Evolutionary conservation across 2,329 filamentous ascomycete species (phyloP).

Genomic region (Paecilomyces dactylethromorphus): DNA sequence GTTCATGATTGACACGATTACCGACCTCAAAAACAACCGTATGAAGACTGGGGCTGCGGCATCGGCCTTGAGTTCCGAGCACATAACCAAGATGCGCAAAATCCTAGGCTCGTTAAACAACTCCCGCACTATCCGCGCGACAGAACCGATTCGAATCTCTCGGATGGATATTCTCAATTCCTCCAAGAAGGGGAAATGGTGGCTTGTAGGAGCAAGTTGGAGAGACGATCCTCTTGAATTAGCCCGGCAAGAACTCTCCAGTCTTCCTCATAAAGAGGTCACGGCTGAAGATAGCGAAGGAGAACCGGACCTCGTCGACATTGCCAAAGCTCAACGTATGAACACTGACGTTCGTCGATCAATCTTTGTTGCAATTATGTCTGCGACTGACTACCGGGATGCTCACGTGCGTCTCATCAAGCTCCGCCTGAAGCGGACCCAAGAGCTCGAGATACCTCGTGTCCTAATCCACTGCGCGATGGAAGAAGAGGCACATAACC

Average conservation of each 20-base stretch:
- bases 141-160: constrained; percentile 74
- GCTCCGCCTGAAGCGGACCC: constrained; percentile 75
- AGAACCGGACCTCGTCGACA: constrained; percentile 59
- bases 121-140: constrained; percentile 59
- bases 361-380: constrained; percentile 91
- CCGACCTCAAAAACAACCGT: constrained; percentile 89
- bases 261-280: constrained; percentile 8
- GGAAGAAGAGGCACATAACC: constrained; percentile 78
- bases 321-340: constrained; percentile 78
- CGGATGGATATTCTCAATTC: constrained; percentile 75
- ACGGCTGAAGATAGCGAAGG: constrained; percentile 25
- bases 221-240: constrained; percentile 36
- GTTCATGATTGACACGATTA: constrained; percentile 97
- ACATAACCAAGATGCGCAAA: constrained; percentile 84
- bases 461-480: constrained; percentile 84
- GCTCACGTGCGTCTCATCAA: constrained; percentile 74
- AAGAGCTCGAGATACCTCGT: constrained; percentile 78
- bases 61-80: constrained; percentile 68
- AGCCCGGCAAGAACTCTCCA: constrained; percentile 25
- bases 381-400: constrained; percentile 74
- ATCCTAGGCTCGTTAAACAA: constrained; percentile 69
- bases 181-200: constrained; percentile 92
- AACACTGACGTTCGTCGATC: constrained; percentile 78
- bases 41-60: constrained; percentile 68
- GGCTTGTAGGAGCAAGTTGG: constrained; percentile 96